Evolutionary conservation across 495 filamentous ascomycete species (phyloP).

Genomic region (Penicillium salamii): DNA sequence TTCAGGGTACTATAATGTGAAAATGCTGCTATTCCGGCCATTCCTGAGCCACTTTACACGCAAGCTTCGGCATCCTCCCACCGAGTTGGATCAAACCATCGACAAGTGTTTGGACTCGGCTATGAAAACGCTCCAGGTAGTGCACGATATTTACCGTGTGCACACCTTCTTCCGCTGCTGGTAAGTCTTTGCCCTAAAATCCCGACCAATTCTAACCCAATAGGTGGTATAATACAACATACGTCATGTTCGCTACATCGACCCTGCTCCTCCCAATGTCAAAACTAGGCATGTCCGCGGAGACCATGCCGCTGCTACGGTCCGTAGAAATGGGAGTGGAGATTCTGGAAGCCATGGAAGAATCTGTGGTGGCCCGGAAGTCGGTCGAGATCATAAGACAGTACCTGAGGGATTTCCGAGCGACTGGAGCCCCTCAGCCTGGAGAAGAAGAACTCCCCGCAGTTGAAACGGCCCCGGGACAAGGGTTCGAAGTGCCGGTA

Average conservation of each 20-base stretch:
- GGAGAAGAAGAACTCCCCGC: background rate
- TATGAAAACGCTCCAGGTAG: constrained; percentile 38
- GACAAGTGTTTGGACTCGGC: constrained; percentile 38
- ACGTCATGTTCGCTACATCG: constrained; percentile 43
- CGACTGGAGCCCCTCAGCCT: constrained; percentile 8
- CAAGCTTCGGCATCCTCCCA: constrained; percentile 30
- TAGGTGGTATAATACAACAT: constrained; percentile 48
- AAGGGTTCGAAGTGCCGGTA: constrained; percentile 33
- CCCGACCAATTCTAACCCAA: background rate
- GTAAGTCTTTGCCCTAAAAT: constrained; percentile 12
- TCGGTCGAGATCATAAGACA: constrained; percentile 40
- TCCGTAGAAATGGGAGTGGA: constrained; percentile 41
- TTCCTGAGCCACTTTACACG: constrained; percentile 39
- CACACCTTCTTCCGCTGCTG: constrained; percentile 45
- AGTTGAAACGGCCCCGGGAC: constrained; percentile 1
- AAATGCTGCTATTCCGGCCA: constrained; percentile 39
- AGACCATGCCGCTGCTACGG: constrained; percentile 29
- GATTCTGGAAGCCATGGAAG: constrained; percentile 44
- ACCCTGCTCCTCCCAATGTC: constrained; percentile 40
- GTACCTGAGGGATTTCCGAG: constrained; percentile 35
- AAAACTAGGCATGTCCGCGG: constrained; percentile 30
- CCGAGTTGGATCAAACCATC: constrained; percentile 32
- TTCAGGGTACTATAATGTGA: constrained; percentile 41
- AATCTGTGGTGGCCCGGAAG: constrained; percentile 38
- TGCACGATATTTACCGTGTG: constrained; percentile 40